These are phyloP conservation scores for Tephrocybe rancida DNA, from an alignment of 768 basidiomycete genomes.

Conservation along the genomic window DNA sequence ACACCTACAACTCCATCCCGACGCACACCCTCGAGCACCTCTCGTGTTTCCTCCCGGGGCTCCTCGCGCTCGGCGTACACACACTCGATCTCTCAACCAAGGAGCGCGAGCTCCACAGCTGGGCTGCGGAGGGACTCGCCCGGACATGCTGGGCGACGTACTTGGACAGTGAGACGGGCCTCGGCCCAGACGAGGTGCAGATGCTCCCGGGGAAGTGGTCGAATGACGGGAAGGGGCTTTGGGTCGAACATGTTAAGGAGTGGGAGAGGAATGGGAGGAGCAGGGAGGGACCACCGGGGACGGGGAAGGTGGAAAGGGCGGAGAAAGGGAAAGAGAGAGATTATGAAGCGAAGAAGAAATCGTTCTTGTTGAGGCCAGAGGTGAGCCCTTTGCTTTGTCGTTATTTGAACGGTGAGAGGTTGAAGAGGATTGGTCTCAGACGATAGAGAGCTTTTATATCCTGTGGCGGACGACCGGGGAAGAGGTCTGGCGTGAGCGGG, in stretches of 20 bases:
- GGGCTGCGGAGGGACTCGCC: constrained; percentile 65
- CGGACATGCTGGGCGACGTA: constrained; percentile 66
- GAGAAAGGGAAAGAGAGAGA: constrained; percentile 30
- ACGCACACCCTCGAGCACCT: constrained; percentile 60
- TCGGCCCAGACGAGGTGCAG: constrained; percentile 59
- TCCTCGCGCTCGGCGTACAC: constrained; percentile 60
- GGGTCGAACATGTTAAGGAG: constrained; percentile 39
- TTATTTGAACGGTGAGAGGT: background rate
- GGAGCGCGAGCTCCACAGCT: constrained; percentile 49
- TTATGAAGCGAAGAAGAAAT: constrained; percentile 33
- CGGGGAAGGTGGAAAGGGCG: constrained; percentile 24
- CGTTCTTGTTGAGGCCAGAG: constrained; percentile 53
- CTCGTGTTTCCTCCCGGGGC: constrained; percentile 65
- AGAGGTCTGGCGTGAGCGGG: constrained; percentile 52
- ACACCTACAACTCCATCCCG: constrained; percentile 35
- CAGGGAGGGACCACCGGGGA: constrained; percentile 34
- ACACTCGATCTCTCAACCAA: constrained; percentile 35
- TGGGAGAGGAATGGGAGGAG: constrained; percentile 46
- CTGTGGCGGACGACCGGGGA: constrained; percentile 56
- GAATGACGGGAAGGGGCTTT: constrained; percentile 27
- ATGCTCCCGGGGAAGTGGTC: constrained; percentile 27
- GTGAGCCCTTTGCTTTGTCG: constrained; percentile 27
- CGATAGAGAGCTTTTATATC: constrained; percentile 55
- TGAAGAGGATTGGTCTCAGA: constrained; percentile 27
- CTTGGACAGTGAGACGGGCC: constrained; percentile 61